Conservation (phyloP, 345 rosid species). For the Camelina sativa region DNA sequence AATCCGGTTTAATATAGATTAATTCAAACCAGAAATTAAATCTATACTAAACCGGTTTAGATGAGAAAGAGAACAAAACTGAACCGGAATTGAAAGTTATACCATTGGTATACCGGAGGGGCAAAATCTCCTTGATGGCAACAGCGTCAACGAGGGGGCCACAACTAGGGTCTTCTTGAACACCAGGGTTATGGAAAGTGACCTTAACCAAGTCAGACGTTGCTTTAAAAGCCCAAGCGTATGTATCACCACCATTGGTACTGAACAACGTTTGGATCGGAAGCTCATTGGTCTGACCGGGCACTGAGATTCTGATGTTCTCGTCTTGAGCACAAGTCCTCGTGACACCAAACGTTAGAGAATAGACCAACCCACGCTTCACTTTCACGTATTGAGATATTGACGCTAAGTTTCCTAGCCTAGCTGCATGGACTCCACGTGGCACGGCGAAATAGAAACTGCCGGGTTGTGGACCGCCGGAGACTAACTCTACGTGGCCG, state of each 20-base stretch:
- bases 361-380: slow-evolving; percentile 54
- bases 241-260: slow-evolving; percentile 81
- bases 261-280: slow-evolving; percentile 75
- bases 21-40: background rate
- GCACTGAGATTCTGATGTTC: slow-evolving; percentile 57
- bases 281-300: slow-evolving; percentile 59
- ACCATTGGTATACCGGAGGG: slow-evolving; percentile 54
- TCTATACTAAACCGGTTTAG: background rate
- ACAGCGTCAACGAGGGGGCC: slow-evolving; percentile 84
- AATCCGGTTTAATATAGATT: background rate
- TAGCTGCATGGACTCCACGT: slow-evolving; percentile 76
- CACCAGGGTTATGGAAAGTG: slow-evolving; percentile 77
- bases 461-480: slow-evolving; percentile 87
- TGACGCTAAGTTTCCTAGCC: slow-evolving; percentile 81
- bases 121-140: slow-evolving; percentile 76
- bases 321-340: slow-evolving; percentile 87
- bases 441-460: slow-evolving; percentile 74
- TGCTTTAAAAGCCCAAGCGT: slow-evolving; percentile 75
- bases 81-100: background rate
- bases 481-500: slow-evolving; percentile 73
- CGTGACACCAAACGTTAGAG: slow-evolving; percentile 80
- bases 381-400: slow-evolving; percentile 62
- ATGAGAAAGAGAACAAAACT: background rate
- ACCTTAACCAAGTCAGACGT: slow-evolving; percentile 53
- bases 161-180: slow-evolving; percentile 84